A percentile compares a stretch with the other conserved stretches of the same genome.
Evolutionary conservation across 2,329 filamentous ascomycete species (phyloP).

Genomic region (Mycosphaerella arachidis): DNA sequence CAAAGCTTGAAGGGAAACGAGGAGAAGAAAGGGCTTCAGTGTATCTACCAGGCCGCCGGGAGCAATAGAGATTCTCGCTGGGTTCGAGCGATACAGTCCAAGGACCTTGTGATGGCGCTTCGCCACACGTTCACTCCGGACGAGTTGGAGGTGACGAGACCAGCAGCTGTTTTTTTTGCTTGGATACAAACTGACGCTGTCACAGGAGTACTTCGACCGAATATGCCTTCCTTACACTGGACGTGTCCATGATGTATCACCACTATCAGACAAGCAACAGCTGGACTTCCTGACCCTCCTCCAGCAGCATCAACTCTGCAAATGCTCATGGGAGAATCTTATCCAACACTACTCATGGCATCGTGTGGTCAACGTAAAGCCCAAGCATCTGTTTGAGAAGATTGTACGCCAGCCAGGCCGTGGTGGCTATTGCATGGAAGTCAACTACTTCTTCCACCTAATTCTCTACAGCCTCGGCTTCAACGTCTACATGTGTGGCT

Average conservation of each 20-base stretch:
- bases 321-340: slow-evolving; percentile 48
- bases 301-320: slow-evolving; percentile 39
- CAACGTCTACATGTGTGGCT: slow-evolving; percentile 37
- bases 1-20: too few species aligned
- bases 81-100: too few species aligned
- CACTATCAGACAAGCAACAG: slow-evolving; percentile 15
- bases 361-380: slow-evolving; percentile 47
- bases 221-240: slow-evolving; percentile 22
- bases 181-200: neutral
- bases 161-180: neutral
- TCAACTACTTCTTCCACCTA: slow-evolving; percentile 50
- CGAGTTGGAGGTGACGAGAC: neutral
- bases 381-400: slow-evolving; percentile 50
- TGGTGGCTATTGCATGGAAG: slow-evolving; percentile 59
- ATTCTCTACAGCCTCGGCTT: slow-evolving; percentile 51
- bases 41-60: too few species aligned
- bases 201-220: slow-evolving; percentile 3
- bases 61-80: too few species aligned
- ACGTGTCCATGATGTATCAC: slow-evolving; percentile 17
- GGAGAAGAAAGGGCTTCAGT: too few species aligned
- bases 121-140: slow-evolving; percentile 8
- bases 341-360: slow-evolving; percentile 51
- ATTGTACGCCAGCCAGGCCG: slow-evolving; percentile 43
- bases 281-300: slow-evolving; percentile 25
- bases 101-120: slow-evolving; percentile 4